Conservation (phyloP, 1,284 basidiomycete genomes). For the Golubevia sp. region DNA sequence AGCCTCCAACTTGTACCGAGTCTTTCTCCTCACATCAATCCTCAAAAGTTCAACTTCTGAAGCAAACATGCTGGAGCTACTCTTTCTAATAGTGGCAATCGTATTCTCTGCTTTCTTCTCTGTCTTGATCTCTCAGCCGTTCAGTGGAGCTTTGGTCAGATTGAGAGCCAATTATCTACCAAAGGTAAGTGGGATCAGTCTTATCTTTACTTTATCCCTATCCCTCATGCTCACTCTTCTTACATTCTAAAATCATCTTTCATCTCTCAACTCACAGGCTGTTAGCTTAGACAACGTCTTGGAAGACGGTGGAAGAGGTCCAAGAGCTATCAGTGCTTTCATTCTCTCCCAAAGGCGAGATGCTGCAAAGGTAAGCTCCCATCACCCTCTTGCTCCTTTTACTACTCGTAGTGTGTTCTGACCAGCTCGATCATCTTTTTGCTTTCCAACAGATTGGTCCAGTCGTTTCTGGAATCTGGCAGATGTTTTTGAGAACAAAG, state of each 20-base stretch:
- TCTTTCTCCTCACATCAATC: no score
- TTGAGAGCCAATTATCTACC: conserved; percentile 58
- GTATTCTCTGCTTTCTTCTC: conserved; percentile 31
- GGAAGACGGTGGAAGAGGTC: conserved; percentile 40
- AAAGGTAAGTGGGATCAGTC: conserved; percentile 8
- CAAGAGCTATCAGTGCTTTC: conserved; percentile 31
- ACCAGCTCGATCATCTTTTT: background rate
- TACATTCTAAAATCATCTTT: no score
- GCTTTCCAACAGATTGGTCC: conserved; percentile 20
- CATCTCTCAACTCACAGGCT: conserved; percentile 9
- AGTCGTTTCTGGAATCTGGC: conserved; percentile 42
- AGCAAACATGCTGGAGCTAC: no score
- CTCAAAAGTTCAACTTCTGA: no score
- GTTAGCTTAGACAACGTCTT: conserved; percentile 53
- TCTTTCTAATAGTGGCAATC: no score
- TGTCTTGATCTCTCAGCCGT: conserved; percentile 45
- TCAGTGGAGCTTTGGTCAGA: conserved; percentile 47
- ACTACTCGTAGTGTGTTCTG: no score
- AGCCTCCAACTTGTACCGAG: no score
- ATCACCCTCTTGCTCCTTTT: no score
- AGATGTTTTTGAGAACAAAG: conserved; percentile 46
- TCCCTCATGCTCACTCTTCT: no score
- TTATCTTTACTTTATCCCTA: no score
- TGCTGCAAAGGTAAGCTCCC: conserved; percentile 47
- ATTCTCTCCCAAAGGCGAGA: conserved; percentile 32